A percentile compares a stretch with the other conserved stretches of the same genome.
These are phyloP conservation scores for Clonostachys solani DNA, from an alignment of 2,329 filamentous ascomycete genomes.

Conservation along the genomic window DNA sequence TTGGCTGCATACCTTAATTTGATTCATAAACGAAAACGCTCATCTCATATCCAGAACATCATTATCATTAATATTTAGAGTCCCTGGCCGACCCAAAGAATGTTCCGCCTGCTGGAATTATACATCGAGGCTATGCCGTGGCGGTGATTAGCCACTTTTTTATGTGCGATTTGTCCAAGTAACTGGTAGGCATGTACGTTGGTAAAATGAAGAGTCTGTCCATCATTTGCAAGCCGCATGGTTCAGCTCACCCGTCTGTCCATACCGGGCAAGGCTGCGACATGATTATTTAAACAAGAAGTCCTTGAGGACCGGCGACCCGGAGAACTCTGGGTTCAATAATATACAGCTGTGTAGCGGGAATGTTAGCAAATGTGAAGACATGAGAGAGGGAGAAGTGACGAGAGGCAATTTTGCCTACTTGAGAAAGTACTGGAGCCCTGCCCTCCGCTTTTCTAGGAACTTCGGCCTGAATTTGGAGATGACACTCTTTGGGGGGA, in stretches of 20 bases:
- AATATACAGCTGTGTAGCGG: slow-evolving; percentile 70
- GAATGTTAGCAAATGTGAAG: slow-evolving; percentile 1
- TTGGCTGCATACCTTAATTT: no score
- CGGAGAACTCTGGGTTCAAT: slow-evolving; percentile 89
- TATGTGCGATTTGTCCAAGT: not conserved
- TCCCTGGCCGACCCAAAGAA: no score
- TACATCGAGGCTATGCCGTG: not conserved
- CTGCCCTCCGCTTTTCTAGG: slow-evolving; percentile 76
- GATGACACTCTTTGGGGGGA: slow-evolving; percentile 89
- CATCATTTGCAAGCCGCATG: no score
- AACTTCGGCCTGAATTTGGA: slow-evolving; percentile 83
- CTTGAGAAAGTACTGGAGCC: slow-evolving; percentile 92
- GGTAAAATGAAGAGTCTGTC: no score
- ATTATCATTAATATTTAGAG: slow-evolving; percentile 1
- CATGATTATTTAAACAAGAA: slow-evolving; percentile 65
- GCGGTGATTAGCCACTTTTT: not conserved
- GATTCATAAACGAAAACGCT: no score
- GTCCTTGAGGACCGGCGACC: slow-evolving; percentile 85
- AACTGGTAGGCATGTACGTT: not conserved
- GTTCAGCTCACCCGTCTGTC: no score
- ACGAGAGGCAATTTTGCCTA: slow-evolving; percentile 37
- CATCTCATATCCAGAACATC: no score
- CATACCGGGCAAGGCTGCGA: no score
- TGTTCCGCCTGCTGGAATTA: no score
- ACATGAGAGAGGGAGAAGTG: not conserved